These are phyloP conservation scores for Teratosphaeria nubilosa DNA, from an alignment of 2,329 filamentous ascomycete species.

Conservation along the genomic window DNA sequence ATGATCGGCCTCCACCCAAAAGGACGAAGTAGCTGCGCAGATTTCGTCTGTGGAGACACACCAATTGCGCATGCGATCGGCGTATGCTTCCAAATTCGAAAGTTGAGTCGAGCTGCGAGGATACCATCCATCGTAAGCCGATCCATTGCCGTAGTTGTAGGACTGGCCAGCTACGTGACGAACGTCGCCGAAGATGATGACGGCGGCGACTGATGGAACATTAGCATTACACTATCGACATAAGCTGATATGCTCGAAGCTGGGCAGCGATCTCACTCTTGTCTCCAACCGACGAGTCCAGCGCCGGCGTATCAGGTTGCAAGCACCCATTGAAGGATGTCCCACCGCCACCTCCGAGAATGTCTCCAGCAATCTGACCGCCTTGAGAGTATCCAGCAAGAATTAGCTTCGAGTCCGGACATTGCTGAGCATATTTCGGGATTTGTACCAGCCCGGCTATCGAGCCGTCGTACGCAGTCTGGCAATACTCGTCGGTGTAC, in stretches of 20 bases:
- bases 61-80: slow-evolving; percentile 18
- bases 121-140: slow-evolving; percentile 8
- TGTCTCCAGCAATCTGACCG: slow-evolving; percentile 53
- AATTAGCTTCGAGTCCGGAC: slow-evolving; percentile 49
- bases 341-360: slow-evolving; percentile 47
- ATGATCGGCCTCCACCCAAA: slow-evolving; percentile 23
- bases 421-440: slow-evolving; percentile 35
- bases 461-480: slow-evolving; percentile 11
- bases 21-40: slow-evolving; percentile 25
- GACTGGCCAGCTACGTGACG: slow-evolving; percentile 10
- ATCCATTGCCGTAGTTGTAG: slow-evolving; percentile 12
- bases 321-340: slow-evolving; percentile 10
- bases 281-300: slow-evolving; percentile 8
- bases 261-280: slow-evolving; percentile 1
- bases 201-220: slow-evolving; percentile 7
- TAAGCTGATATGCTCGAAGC: not conserved
- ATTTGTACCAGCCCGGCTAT: slow-evolving; percentile 7
- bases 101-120: slow-evolving; percentile 7
- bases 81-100: slow-evolving; percentile 5
- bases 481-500: slow-evolving; percentile 9
- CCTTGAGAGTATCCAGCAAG: slow-evolving; percentile 56
- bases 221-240: not conserved
- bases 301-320: slow-evolving; percentile 8
- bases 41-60: slow-evolving; percentile 31
- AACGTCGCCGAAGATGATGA: slow-evolving; percentile 10